Conservation (phyloP, 1,284 basidiomycete genomes). For the Termitomyces sp. region DNA sequence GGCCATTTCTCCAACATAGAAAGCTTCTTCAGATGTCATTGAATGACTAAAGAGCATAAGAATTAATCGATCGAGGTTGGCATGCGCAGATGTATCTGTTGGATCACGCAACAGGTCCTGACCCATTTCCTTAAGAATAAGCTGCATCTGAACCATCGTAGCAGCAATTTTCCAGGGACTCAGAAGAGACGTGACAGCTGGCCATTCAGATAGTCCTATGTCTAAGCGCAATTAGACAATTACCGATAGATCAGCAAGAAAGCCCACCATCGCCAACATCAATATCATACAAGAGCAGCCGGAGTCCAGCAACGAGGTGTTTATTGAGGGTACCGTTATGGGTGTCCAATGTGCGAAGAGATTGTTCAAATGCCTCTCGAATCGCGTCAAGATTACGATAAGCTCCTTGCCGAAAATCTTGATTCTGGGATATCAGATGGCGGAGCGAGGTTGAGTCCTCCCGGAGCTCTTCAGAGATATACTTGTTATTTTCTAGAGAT, state of each 20-base stretch:
- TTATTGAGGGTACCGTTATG: constrained; percentile 48
- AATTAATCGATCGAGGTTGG: constrained; percentile 58
- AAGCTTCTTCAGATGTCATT: constrained; percentile 70
- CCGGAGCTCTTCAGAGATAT: constrained; percentile 45
- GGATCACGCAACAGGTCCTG: constrained; percentile 54
- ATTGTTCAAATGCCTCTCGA: constrained; percentile 60
- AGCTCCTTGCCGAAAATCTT: constrained; percentile 64
- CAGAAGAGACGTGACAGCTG: constrained; percentile 55
- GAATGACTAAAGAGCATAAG: constrained; percentile 63
- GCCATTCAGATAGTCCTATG: constrained; percentile 54
- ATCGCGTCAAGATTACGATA: constrained; percentile 69
- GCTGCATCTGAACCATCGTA: constrained; percentile 71
- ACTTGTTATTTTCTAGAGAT: constrained; percentile 56
- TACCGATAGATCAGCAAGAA: not conserved
- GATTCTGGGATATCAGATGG: constrained; percentile 49
- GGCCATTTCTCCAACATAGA: constrained; percentile 74
- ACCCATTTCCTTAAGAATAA: constrained; percentile 67
- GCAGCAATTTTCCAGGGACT: constrained; percentile 80
- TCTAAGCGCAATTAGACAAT: constrained; percentile 24
- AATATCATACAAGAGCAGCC: constrained; percentile 56
- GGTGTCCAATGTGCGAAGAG: constrained; percentile 44
- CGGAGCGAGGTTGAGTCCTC: constrained; percentile 46
- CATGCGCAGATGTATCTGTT: constrained; percentile 45
- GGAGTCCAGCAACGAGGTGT: constrained; percentile 59
- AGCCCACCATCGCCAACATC: constrained; percentile 34